Conservation (phyloP, 768 basidiomycete genomes). For the Tephrocybe sp. region DNA sequence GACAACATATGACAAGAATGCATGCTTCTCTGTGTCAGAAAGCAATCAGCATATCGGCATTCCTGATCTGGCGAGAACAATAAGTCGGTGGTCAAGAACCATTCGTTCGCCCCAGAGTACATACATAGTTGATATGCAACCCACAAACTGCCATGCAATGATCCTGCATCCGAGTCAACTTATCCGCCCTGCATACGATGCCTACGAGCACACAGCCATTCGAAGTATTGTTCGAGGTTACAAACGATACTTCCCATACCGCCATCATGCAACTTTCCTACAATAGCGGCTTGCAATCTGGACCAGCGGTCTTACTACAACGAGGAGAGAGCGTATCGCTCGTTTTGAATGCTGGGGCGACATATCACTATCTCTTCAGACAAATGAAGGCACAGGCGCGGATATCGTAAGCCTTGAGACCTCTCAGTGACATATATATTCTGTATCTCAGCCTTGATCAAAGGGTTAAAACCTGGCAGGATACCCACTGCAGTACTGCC, state of each 20-base stretch:
- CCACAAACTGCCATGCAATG: constrained; percentile 6
- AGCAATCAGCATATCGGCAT: constrained; percentile 14
- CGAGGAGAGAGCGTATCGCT: constrained; percentile 41
- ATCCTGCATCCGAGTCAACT: constrained; percentile 3
- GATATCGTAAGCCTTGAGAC: constrained; percentile 39
- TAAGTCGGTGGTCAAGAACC: constrained; percentile 22
- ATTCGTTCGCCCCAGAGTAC: constrained; percentile 10
- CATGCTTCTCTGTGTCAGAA: constrained; percentile 9
- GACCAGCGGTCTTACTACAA: constrained; percentile 37
- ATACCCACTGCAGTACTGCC: constrained; percentile 33
- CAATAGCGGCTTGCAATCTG: constrained; percentile 25
- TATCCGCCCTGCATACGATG: constrained; percentile 24
- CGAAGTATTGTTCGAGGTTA: constrained; percentile 51
- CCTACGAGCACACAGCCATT: constrained; percentile 51
- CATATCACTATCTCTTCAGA: constrained; percentile 46
- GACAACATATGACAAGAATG: constrained; percentile 1
- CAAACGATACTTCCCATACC: constrained; percentile 42
- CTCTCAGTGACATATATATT: not conserved
- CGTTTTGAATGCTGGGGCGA: constrained; percentile 45
- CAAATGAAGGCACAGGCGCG: constrained; percentile 36
- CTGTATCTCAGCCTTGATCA: not conserved
- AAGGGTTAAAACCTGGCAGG: constrained; percentile 46
- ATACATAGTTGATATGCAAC: constrained; percentile 14
- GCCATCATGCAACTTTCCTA: constrained; percentile 38
- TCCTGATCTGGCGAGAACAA: constrained; percentile 29